Percentiles rank a stretch among this genome's conserved stretches.
Conservation (phyloP, 192 early-diverging fungal genomes). For the Coemansia asiatica region DNA sequence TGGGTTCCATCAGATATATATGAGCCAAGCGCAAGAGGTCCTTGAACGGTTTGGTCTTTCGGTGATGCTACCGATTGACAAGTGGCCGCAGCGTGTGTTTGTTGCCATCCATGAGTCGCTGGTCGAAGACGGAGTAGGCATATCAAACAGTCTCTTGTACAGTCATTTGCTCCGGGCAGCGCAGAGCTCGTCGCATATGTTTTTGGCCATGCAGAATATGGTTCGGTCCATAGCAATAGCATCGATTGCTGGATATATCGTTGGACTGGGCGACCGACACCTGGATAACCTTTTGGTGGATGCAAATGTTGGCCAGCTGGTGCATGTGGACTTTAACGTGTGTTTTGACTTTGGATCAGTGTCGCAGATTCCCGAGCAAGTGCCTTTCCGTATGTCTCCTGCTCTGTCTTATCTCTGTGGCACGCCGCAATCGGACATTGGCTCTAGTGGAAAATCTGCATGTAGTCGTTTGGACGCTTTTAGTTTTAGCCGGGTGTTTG, state of each 20-base stretch:
- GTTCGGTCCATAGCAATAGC: slow-evolving; percentile 47
- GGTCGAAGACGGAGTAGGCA: background rate
- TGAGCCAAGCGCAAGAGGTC: slow-evolving; percentile 10
- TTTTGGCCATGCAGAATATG: slow-evolving; percentile 11
- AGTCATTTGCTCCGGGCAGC: slow-evolving; percentile 9
- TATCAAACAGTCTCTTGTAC: slow-evolving; percentile 19
- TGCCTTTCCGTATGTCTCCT: slow-evolving; percentile 75
- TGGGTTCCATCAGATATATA: slow-evolving; percentile 21
- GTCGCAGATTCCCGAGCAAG: slow-evolving; percentile 67
- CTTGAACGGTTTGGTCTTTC: slow-evolving; percentile 7
- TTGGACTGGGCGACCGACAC: slow-evolving; percentile 74
- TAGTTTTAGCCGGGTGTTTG: slow-evolving; percentile 26
- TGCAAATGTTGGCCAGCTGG: slow-evolving; percentile 48
- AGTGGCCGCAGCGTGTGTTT: slow-evolving; percentile 21
- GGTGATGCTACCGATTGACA: slow-evolving; percentile 2
- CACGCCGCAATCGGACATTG: too few relatives aligned
- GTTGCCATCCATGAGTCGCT: slow-evolving; percentile 24
- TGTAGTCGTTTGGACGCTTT: slow-evolving; percentile 9
- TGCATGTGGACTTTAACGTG: slow-evolving; percentile 79
- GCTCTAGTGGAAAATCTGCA: too few relatives aligned
- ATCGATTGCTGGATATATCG: slow-evolving; percentile 65
- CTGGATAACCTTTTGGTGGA: slow-evolving; percentile 73
- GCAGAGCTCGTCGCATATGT: slow-evolving; percentile 22
- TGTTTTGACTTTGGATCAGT: slow-evolving; percentile 69
- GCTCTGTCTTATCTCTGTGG: slow-evolving; percentile 45